Percentiles rank a stretch among this genome's conserved stretches.
phyloP scores from a whole-genome alignment of 257 asterid genomes.

The Gardenia jasminoides region DNA sequence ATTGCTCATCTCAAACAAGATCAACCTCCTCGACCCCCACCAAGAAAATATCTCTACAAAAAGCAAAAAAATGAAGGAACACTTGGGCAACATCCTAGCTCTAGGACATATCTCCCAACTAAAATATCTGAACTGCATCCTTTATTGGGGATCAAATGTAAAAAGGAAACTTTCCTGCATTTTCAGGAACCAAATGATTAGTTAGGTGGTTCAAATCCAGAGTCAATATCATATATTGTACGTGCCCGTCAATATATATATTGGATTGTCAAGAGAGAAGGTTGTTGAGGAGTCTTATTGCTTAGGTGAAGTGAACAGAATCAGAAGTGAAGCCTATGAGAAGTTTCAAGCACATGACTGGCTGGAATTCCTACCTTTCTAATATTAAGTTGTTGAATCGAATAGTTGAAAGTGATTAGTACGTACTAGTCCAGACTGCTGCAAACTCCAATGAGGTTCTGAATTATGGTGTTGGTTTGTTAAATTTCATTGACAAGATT shows the following conservation, averaged over 20 bases:
- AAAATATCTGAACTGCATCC: background rate
- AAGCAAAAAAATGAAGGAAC: background rate
- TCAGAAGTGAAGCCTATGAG: background rate
- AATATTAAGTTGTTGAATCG: background rate
- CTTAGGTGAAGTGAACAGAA: background rate
- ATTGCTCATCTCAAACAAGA: background rate
- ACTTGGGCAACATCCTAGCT: background rate
- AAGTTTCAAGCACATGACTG: background rate
- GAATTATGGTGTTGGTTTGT: background rate
- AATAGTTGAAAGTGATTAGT: background rate
- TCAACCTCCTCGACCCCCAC: background rate
- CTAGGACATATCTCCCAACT: background rate
- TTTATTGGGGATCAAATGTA: background rate
- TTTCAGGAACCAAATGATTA: background rate
- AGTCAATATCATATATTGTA: conserved; percentile 4
- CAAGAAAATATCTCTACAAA: conserved; percentile 2
- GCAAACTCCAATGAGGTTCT: background rate
- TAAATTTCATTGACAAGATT: background rate
- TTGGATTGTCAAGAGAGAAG: background rate
- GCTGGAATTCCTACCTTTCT: background rate
- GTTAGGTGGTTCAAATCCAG: background rate
- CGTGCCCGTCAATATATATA: background rate
- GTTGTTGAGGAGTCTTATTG: conserved; percentile 7
- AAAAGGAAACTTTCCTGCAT: background rate
- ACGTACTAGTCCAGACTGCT: background rate